Evolutionary conservation across 768 basidiomycete species (phyloP).

Genomic region (Chalciporus chontae): DNA sequence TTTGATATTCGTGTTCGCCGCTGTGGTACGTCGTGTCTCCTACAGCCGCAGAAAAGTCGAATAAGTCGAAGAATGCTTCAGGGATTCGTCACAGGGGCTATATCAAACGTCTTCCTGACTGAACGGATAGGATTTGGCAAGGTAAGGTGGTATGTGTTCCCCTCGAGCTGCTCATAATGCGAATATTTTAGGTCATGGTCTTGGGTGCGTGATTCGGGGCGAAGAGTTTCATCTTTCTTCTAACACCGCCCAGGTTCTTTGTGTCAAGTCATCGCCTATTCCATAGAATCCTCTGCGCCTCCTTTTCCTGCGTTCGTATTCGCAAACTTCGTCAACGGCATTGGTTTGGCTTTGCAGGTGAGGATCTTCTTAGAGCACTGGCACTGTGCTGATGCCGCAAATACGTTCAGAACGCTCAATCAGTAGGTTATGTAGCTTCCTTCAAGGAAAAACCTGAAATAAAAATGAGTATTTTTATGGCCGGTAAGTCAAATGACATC

Average conservation of each 20-base stretch:
- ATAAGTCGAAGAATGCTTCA: constrained; percentile 22
- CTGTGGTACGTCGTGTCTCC: constrained; percentile 32
- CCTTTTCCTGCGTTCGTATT: constrained; percentile 65
- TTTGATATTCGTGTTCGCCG: constrained; percentile 51
- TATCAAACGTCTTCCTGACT: constrained; percentile 44
- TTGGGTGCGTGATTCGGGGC: constrained; percentile 25
- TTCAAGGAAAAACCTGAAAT: constrained; percentile 50
- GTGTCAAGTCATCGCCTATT: constrained; percentile 51
- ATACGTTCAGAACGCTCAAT: constrained; percentile 57
- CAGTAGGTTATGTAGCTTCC: constrained; percentile 65
- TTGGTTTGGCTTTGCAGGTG: constrained; percentile 48
- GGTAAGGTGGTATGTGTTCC: constrained; percentile 17
- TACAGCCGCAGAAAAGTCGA: not conserved
- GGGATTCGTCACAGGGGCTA: constrained; percentile 44
- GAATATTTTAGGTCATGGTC: constrained; percentile 32
- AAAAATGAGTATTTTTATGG: constrained; percentile 72
- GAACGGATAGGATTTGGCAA: constrained; percentile 43
- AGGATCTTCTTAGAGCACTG: not conserved
- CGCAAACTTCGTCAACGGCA: constrained; percentile 44
- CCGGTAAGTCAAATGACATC: constrained; percentile 15
- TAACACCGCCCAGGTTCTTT: constrained; percentile 41
- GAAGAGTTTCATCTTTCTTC: not conserved
- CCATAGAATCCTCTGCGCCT: constrained; percentile 50
- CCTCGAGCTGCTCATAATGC: not conserved
- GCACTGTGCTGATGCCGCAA: not conserved